Evolutionary conservation across 495 filamentous ascomycete genomes (phyloP), one percentile per base, ranked within the genome.

Genomic region (Bathelium albidoporum): DNA sequence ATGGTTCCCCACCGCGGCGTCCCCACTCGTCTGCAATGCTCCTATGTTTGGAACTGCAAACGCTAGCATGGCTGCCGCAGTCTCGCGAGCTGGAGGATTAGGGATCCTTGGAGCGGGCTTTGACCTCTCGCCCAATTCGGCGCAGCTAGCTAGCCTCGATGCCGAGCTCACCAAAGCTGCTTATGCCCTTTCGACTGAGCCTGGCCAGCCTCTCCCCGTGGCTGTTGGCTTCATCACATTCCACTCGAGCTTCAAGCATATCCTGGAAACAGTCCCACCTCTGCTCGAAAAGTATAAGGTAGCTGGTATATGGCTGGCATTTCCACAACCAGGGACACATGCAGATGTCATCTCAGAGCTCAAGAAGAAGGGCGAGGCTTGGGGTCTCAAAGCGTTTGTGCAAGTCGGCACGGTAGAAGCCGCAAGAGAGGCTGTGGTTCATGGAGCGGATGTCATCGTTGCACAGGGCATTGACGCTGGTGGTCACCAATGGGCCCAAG

Each of bases 1-100:
- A 4, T 62, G 60, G 60, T 62, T 62, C 60, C 60, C 60, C 20
- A 32, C 16, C 41, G 26, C 34, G 12, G 34, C 16, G 7, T 63
- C 68, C 16, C 88, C 89, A 0, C 77, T 91, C 49, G 79, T 94
- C 22, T 75, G 84, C 62, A 72, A 77, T 61, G 89, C 88, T 0
- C 89, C 89, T 4, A 91, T 94, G 87, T 82, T 85, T 45, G 74
- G 86, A 28, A 83, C 89, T 68, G 78, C 88, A 4, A 80, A 82
- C 3, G 78, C 85, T 16, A 72, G 73, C 49, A 75, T 90, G 0
- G 78, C 87, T 5, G 69, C 79, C 20, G 82, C 78, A 22, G 78
- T 90, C 11, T 84, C 83, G 20, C 77, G 75, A 61, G 86, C 88
- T n/a, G 74, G 75, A 5, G 75, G 74, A 29, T 66, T 76, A n/a